Percentiles rank a stretch among this genome's conserved stretches.
phyloP scores from a whole-genome alignment of 208 protist genomes.

The Trypanosoma avium region DNA sequence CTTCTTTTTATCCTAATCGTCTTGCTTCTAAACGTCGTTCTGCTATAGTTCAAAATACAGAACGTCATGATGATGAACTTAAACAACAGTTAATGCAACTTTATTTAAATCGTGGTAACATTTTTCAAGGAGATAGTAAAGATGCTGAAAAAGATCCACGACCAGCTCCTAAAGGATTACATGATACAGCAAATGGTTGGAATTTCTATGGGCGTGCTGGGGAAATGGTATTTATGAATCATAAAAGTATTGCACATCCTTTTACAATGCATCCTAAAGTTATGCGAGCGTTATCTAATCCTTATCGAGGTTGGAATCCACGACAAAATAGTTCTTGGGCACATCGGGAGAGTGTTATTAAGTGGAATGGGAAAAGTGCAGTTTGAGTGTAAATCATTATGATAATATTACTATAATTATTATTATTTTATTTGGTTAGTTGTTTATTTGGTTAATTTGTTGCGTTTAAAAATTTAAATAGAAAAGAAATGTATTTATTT shows the following conservation, averaged over 20 bases:
- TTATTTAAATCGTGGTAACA: slow-evolving; percentile 25
- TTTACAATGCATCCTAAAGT: slow-evolving; percentile 82
- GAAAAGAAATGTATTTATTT: too few species aligned
- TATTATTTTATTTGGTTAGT: slow-evolving; percentile 8
- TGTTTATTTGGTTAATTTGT: too few species aligned
- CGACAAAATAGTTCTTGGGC: slow-evolving; percentile 75
- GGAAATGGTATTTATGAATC: slow-evolving; percentile 84
- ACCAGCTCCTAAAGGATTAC: slow-evolving; percentile 72
- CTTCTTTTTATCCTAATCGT: slow-evolving; percentile 1
- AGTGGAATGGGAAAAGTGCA: slow-evolving; percentile 84
- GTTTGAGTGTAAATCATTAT: slow-evolving; percentile 34
- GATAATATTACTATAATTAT: slow-evolving; percentile 1
- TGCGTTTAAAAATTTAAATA: too few species aligned
- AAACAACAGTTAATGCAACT: slow-evolving; percentile 33
- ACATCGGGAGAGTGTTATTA: slow-evolving; percentile 81
- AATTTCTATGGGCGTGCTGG: slow-evolving; percentile 81
- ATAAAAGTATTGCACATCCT: slow-evolving; percentile 53
- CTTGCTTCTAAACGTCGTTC: slow-evolving; percentile 28
- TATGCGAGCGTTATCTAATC: slow-evolving; percentile 75
- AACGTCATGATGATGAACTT: slow-evolving; percentile 49
- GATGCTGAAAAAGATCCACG: slow-evolving; percentile 72
- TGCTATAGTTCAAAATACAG: slow-evolving; percentile 41
- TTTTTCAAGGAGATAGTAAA: slow-evolving; percentile 35
- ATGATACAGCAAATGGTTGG: slow-evolving; percentile 85
- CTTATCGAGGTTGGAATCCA: slow-evolving; percentile 79